phyloP scores from a whole-genome alignment of 345 rosid species.

The Brassica napus region DNA sequence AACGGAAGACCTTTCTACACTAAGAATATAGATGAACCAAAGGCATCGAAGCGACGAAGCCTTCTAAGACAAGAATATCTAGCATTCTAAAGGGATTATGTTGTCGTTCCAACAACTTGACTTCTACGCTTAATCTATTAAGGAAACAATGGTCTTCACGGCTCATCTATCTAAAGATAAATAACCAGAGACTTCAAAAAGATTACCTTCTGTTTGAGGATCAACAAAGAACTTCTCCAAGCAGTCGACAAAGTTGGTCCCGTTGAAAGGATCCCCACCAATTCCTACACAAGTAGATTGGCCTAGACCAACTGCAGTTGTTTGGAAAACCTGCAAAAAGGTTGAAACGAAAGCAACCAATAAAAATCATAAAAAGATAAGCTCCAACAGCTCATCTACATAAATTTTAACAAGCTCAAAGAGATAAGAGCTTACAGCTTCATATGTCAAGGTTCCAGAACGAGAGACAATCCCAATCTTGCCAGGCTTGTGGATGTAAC shows the following conservation, averaged over 20 bases:
- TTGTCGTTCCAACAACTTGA: not conserved
- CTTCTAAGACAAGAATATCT: not conserved
- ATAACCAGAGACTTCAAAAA: not conserved
- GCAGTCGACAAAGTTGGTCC: conserved; percentile 96
- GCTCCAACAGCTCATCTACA: not conserved
- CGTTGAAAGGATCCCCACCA: conserved; percentile 98
- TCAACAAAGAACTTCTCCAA: conserved; percentile 72
- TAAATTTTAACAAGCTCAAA: not conserved
- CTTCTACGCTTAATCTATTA: not conserved
- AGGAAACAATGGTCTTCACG: not conserved
- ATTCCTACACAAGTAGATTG: conserved; percentile 97
- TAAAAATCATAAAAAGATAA: too few species aligned
- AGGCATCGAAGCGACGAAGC: not conserved
- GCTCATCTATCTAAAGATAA: not conserved
- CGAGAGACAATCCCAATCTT: conserved; percentile 93
- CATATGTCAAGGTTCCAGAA: conserved; percentile 96
- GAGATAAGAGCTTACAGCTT: conserved; percentile 67
- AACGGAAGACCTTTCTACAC: conserved; percentile 2
- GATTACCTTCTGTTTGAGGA: conserved; percentile 94
- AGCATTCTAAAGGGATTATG: not conserved
- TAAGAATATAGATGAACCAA: not conserved
- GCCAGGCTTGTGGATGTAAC: conserved; percentile 97
- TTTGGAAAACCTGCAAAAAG: conserved; percentile 83
- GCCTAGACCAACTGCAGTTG: conserved; percentile 93
- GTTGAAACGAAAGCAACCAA: not conserved